Percentiles rank a stretch among this genome's conserved stretches.
Evolutionary conservation across 805 yeast species (phyloP).

Genomic region (Lachancea mirantina): DNA sequence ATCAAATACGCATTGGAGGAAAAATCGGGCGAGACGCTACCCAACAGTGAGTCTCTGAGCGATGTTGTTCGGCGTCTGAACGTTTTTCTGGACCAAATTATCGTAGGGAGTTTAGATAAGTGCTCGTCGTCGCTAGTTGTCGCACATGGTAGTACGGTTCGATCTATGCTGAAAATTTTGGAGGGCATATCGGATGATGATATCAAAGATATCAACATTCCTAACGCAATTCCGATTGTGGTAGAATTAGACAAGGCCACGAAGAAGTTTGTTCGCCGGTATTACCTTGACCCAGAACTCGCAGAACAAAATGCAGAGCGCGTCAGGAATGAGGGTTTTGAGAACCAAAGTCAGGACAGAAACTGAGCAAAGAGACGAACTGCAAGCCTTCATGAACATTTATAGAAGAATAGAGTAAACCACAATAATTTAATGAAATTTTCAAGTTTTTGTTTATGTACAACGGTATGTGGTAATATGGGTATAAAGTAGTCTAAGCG

Average conservation of each 20-base stretch:
- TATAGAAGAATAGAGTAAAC: too few species aligned
- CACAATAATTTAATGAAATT: too few species aligned
- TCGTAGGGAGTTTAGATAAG: conserved; percentile 39
- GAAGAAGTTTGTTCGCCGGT: conserved; percentile 43
- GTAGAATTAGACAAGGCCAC: conserved; percentile 48
- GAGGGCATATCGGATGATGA: conserved; percentile 59
- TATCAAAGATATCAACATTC: conserved; percentile 68
- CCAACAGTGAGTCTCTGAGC: conserved; percentile 65
- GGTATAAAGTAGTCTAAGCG: too few species aligned
- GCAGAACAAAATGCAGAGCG: conserved; percentile 74
- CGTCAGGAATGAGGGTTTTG: conserved; percentile 69
- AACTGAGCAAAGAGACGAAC: too few species aligned
- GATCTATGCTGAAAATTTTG: conserved; percentile 65
- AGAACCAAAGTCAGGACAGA: too few species aligned
- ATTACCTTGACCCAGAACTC: conserved; percentile 72
- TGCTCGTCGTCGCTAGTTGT: conserved; percentile 54
- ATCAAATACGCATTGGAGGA: conserved; percentile 32
- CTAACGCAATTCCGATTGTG: conserved; percentile 77
- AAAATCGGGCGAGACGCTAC: conserved; percentile 38
- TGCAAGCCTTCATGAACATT: too few species aligned
- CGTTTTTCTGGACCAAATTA: conserved; percentile 48
- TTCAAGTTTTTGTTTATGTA: too few species aligned
- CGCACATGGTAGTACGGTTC: conserved; percentile 77
- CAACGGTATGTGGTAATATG: too few species aligned
- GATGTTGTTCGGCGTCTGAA: conserved; percentile 63